Base-by-base conservation (phyloP, 192 early-diverging fungal species). In the Entomortierella chlamydospora region DNA sequence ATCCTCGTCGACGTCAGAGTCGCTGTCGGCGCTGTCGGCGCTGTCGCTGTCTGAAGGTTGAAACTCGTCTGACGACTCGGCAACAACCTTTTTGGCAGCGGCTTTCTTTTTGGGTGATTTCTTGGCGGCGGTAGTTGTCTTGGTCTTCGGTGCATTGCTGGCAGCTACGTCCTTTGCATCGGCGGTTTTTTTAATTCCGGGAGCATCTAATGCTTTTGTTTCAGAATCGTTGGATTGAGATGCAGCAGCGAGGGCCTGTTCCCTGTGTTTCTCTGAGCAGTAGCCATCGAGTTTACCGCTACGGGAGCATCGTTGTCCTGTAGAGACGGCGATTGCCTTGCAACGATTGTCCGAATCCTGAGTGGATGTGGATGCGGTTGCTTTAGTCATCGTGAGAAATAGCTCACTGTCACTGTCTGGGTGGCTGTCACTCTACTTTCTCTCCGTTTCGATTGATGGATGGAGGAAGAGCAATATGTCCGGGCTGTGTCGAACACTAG, bases 211-310 rank as follows among this genome's bases (percentile, higher is more conserved):
- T 18, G 63, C 62, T 39, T 73, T 73, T 23, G 12, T 65, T 22
- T 62, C 59, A 22, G 61, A 64, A 20, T 77, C 73, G 12, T 42
- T 77, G 61, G 37, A 68, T 11, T 22, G 58, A 23, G n/a, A 29
- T 3, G 59, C 55, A 15, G 26, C 17, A 4, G 41, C 4, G 45
- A 22, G 11, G 0, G 61, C 70, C 18, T 79, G 76, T n/a, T 79
- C 28, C 68, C 56, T 79, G 51, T 79, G 76, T 34, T 79, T 79
- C 25, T 53, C 68, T 7, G 76, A 66, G 50, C 76, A 79, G 52
- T 79, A 79, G 10, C 76, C 76, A 41, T 79, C 68, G 34, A 79
- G 63, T 26, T 70, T 79, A 39, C 76, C 76, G 8, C 56, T 59
- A 10, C 57, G 54, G 9, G 62, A 49, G 63, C 76, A 79, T 33